These are phyloP conservation scores for Agaricales sp. DNA, from an alignment of 1,284 basidiomycete species.

Conservation along the genomic window DNA sequence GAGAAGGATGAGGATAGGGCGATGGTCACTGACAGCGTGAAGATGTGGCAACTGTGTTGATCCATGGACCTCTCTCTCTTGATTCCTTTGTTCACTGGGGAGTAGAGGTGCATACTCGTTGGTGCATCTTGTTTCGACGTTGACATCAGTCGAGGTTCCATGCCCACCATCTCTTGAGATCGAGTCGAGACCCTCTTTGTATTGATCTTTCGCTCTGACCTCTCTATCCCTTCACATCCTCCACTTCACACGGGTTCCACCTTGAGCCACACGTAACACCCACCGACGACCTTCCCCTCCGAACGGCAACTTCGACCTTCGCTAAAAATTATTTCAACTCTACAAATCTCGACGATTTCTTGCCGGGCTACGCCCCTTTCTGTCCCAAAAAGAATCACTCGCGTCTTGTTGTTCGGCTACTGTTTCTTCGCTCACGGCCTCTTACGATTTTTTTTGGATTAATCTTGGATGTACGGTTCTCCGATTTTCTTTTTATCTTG, in stretches of 20 bases:
- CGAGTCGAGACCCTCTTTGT: neutral
- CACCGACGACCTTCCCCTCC: too few relatives aligned
- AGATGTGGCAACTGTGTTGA: slow-evolving; percentile 63
- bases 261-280: neutral
- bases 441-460: too few relatives aligned
- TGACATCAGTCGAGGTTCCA: neutral
- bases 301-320: too few relatives aligned
- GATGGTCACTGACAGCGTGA: slow-evolving; percentile 66
- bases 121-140: neutral
- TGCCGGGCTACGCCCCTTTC: too few relatives aligned
- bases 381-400: too few relatives aligned
- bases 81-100: too few relatives aligned
- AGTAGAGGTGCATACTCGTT: too few relatives aligned
- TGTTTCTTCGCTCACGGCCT: too few relatives aligned
- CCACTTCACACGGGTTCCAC: neutral
- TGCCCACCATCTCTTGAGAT: neutral
- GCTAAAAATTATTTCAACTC: neutral
- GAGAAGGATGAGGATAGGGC: slow-evolving; percentile 47
- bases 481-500: too few relatives aligned
- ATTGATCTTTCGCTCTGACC: neutral
- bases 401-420: too few relatives aligned
- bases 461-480: too few relatives aligned
- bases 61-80: neutral
- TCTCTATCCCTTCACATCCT: neutral
- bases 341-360: too few relatives aligned